phyloP scores from a whole-genome alignment of 2,329 filamentous ascomycete genomes.

The Microcyclosporella mali region DNA sequence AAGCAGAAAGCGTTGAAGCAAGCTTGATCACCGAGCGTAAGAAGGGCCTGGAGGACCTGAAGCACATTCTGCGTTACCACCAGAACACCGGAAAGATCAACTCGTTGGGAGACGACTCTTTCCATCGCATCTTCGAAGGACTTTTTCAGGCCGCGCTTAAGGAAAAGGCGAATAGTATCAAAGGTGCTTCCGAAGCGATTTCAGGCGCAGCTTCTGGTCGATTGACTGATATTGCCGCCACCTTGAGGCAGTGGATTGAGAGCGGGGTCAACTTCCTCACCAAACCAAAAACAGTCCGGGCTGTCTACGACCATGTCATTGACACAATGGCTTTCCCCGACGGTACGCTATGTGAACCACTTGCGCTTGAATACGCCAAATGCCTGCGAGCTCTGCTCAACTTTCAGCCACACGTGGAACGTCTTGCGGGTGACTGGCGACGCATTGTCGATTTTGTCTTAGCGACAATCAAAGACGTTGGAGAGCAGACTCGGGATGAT shows the following conservation, averaged over 20 bases:
- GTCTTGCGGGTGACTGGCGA: slow-evolving; percentile 52
- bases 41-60: slow-evolving; percentile 50
- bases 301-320: slow-evolving; percentile 73
- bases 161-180: slow-evolving; percentile 62
- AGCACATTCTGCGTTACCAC: slow-evolving; percentile 51
- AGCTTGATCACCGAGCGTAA: slow-evolving; percentile 42
- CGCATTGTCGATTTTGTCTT: slow-evolving; percentile 65
- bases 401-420: slow-evolving; percentile 69
- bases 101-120: slow-evolving; percentile 65
- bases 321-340: slow-evolving; percentile 57
- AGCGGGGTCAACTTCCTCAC: slow-evolving; percentile 59
- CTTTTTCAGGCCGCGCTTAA: slow-evolving; percentile 63
- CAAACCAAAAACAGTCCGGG: slow-evolving; percentile 69
- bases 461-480: slow-evolving; percentile 45
- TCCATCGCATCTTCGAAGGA: slow-evolving; percentile 72
- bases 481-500: slow-evolving; percentile 19
- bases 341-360: slow-evolving; percentile 59
- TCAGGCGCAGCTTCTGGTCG: slow-evolving; percentile 42
- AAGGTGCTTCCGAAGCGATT: slow-evolving; percentile 43
- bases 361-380: slow-evolving; percentile 74
- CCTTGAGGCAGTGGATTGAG: slow-evolving; percentile 65
- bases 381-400: slow-evolving; percentile 64
- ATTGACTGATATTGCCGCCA: slow-evolving; percentile 63
- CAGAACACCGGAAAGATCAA: slow-evolving; percentile 38
- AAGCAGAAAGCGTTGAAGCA: slow-evolving; percentile 35